These are phyloP conservation scores for Mycena floridula DNA, from an alignment of 768 basidiomycete species.

Conservation along the genomic window DNA sequence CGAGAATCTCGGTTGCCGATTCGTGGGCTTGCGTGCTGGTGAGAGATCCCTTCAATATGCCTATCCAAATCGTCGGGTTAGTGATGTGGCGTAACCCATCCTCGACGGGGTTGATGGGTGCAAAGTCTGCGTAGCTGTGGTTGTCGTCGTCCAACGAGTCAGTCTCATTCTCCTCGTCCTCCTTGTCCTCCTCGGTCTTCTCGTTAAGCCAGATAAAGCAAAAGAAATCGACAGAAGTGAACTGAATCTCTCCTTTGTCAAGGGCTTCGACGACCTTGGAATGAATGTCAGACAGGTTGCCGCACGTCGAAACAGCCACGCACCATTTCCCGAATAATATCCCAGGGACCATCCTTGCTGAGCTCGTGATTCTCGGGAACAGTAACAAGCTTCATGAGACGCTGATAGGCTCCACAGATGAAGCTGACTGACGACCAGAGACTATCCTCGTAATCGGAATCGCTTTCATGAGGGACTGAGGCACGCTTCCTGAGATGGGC, in stretches of 20 bases:
- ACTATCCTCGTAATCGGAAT: no score
- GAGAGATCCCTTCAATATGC: slow-evolving; percentile 25
- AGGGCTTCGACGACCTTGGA: slow-evolving; percentile 24
- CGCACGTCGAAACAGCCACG: slow-evolving; percentile 18
- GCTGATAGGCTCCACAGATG: no score
- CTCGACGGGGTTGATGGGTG: slow-evolving; percentile 18
- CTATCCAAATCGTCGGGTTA: slow-evolving; percentile 33
- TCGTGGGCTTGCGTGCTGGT: slow-evolving; percentile 21
- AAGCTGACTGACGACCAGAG: no score
- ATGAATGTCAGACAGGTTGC: slow-evolving; percentile 24
- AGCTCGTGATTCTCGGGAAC: no score
- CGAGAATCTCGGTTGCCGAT: slow-evolving; percentile 22
- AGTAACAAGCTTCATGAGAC: no score
- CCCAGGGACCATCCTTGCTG: slow-evolving; percentile 27
- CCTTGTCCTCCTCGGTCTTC: slow-evolving; percentile 12
- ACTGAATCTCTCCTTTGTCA: slow-evolving; percentile 8
- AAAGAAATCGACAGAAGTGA: slow-evolving; percentile 23
- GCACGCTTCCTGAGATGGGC: no score
- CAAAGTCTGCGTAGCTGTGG: slow-evolving; percentile 12
- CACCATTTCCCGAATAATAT: slow-evolving; percentile 23
- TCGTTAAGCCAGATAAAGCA: slow-evolving; percentile 23
- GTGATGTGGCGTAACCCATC: slow-evolving; percentile 18
- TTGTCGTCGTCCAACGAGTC: slow-evolving; percentile 1
- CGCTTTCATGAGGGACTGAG: no score
- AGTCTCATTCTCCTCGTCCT: slow-evolving; percentile 8